Evolutionary conservation across 352 stramenopile species (phyloP).

Genomic region (Phytophthora uliginosa): DNA sequence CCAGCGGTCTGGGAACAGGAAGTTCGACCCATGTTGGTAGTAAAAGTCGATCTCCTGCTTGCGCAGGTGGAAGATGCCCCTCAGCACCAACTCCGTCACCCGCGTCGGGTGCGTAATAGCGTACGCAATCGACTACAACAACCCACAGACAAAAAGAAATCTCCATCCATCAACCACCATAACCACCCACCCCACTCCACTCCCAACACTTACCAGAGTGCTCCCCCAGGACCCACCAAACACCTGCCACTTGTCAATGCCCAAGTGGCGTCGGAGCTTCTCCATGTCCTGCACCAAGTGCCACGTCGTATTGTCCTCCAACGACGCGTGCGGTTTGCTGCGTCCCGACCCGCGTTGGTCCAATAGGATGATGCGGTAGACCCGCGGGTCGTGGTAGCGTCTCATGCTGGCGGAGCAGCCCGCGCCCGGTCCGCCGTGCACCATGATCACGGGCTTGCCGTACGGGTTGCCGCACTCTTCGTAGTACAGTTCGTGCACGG

Average conservation of each 20-base stretch:
- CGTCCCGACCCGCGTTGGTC: slow-evolving; percentile 95
- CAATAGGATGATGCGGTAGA: slow-evolving; percentile 95
- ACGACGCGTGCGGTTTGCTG: slow-evolving; percentile 86
- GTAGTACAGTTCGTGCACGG: slow-evolving; percentile 92
- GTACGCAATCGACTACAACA: slow-evolving; percentile 89
- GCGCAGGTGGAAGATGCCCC: slow-evolving; percentile 94
- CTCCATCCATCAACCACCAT: not conserved
- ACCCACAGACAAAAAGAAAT: not conserved
- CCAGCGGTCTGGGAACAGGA: slow-evolving; percentile 94
- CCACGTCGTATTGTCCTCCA: slow-evolving; percentile 94
- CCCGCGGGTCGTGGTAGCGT: slow-evolving; percentile 93
- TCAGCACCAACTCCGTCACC: slow-evolving; percentile 92
- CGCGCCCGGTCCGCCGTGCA: slow-evolving; percentile 95
- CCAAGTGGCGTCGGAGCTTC: slow-evolving; percentile 84
- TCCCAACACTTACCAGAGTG: slow-evolving; percentile 72
- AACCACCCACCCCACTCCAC: not conserved
- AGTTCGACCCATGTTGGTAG: slow-evolving; percentile 91
- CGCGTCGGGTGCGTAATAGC: slow-evolving; percentile 87
- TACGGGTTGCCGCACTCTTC: slow-evolving; percentile 91
- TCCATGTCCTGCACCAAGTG: slow-evolving; percentile 96
- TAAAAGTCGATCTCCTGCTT: slow-evolving; percentile 95
- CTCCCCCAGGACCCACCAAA: slow-evolving; percentile 97
- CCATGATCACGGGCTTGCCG: slow-evolving; percentile 93
- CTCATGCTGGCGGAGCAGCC: slow-evolving; percentile 92
- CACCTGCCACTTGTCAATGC: slow-evolving; percentile 94